Base-by-base conservation (phyloP, 73 alveolate genomes). In the Diophrys sp. region DNA sequence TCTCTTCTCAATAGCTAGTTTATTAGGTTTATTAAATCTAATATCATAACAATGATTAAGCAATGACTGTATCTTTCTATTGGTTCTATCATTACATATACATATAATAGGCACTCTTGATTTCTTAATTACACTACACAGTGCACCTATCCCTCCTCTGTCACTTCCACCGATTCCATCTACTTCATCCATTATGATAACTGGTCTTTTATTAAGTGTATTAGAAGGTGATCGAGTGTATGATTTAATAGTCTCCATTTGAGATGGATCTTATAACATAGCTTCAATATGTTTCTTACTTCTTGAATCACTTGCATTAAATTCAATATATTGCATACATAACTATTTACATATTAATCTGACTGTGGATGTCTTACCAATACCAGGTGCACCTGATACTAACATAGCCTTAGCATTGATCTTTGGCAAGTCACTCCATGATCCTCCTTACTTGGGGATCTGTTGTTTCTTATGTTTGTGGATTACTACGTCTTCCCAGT, bases 151-250 rank as follows among this genome's bases (percentile, higher is more conserved):
- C 31, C 99, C 99, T 11, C 99, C 99, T 82, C 99, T 85, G 83
- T 98, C 99, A 67, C 96, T 95, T 1, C 98, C 98, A 11, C 98
- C 91, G 94, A 96, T 91, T 33, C 99, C 99, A 86, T 98, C 99
- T 11, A 98, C 99, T 90, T 98, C 98, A 90, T 96, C 99, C 99
- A 96, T 96, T 14, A 96, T 81, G 67, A 96, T 95, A 1, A 95
- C 75, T 77, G 88, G 85, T 73, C 94, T 91, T 54, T 81, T 30
- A n/a, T 68, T 77, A n/a, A n/a, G 24, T 33, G 57, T 34, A 31
- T 82, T 76, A 23, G 70, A 24, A 32, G 24, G 62, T 87, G 33
- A 68, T 44, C 28, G 23, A 34, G 66, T 28, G 70, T 31, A 54
- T 54, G 77, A 77, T 14, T 70, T 31, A 70, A 34, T 14, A 77